Conservation (phyloP, 176 grass and related monocot genomes). For the Bolboschoenus planiculmis region DNA sequence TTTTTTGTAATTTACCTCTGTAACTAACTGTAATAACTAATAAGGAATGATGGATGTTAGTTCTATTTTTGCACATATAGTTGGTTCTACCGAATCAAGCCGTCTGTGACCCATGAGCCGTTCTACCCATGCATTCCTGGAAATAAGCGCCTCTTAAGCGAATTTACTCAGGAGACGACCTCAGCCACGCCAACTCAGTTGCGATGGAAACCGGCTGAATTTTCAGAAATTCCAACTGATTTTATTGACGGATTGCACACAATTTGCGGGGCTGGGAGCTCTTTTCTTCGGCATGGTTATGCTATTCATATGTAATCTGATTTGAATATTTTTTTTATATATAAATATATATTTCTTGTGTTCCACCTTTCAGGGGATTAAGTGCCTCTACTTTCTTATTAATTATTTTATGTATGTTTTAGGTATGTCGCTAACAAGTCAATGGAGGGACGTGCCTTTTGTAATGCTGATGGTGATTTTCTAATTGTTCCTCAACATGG, state of each 20-base stretch:
- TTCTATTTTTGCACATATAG: slow-evolving; percentile 19
- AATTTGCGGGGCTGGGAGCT: slow-evolving; percentile 77
- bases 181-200: slow-evolving; percentile 79
- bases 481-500: slow-evolving; percentile 76
- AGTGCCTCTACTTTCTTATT: not conserved
- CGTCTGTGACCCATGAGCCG: slow-evolving; percentile 90
- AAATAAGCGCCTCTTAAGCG: slow-evolving; percentile 50
- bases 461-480: slow-evolving; percentile 95
- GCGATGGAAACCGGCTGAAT: slow-evolving; percentile 57
- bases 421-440: slow-evolving; percentile 92
- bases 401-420: not conserved
- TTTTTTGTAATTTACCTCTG: not conserved
- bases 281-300: slow-evolving; percentile 75
- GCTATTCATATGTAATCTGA: slow-evolving; percentile 70
- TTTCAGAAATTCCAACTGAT: slow-evolving; percentile 37
- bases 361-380: not conserved
- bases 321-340: not conserved
- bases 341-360: not conserved
- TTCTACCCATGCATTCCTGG: slow-evolving; percentile 57
- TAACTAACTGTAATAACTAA: not conserved
- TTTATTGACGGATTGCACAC: slow-evolving; percentile 85
- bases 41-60: not conserved
- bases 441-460: slow-evolving; percentile 79
- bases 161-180: slow-evolving; percentile 57
- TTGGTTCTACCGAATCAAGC: slow-evolving; percentile 95